phyloP scores from a whole-genome alignment of 2,329 filamentous ascomycete species.

The Neofusicoccum cordaticola region DNA sequence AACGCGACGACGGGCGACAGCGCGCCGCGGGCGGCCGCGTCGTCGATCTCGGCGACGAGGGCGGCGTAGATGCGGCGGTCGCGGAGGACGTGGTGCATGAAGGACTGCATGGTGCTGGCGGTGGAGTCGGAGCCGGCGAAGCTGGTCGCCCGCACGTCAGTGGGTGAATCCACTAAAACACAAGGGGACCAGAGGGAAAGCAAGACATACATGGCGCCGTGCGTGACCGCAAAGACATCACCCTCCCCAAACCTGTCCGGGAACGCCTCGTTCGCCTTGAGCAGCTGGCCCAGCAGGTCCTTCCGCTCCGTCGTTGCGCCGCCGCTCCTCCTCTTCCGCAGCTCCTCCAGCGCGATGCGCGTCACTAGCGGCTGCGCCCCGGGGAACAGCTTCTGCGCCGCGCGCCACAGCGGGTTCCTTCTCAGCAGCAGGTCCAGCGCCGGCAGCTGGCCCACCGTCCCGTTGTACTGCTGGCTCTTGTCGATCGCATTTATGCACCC shows the following conservation, averaged over 20 bases:
- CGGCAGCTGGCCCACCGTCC: slow-evolving; percentile 14
- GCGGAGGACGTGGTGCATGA: slow-evolving; percentile 31
- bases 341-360: background rate
- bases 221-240: slow-evolving; percentile 11
- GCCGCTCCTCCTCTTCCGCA: background rate
- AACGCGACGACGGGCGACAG: slow-evolving; percentile 23
- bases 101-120: slow-evolving; percentile 31
- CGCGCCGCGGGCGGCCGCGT: background rate
- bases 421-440: slow-evolving; percentile 3
- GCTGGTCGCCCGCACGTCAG: slow-evolving; percentile 23
- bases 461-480: slow-evolving; percentile 31
- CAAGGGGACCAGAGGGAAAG: slow-evolving; percentile 18
- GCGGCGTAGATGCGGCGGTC: slow-evolving; percentile 37
- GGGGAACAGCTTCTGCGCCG: background rate
- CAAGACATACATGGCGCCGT: slow-evolving; percentile 18
- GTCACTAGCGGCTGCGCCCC: slow-evolving; percentile 10
- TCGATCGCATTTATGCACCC: slow-evolving; percentile 19
- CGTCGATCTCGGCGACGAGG: slow-evolving; percentile 25
- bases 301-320: background rate
- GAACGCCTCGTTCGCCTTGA: background rate
- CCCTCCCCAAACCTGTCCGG: slow-evolving; percentile 1
- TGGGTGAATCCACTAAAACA: no score
- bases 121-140: slow-evolving; percentile 36
- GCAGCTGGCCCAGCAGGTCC: slow-evolving; percentile 6
- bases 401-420: slow-evolving; percentile 7